A percentile compares a stretch with the other conserved stretches of the same genome.
These are phyloP conservation scores for Lindgomyces ingoldianus DNA, from an alignment of 495 filamentous ascomycete genomes.

Conservation along the genomic window DNA sequence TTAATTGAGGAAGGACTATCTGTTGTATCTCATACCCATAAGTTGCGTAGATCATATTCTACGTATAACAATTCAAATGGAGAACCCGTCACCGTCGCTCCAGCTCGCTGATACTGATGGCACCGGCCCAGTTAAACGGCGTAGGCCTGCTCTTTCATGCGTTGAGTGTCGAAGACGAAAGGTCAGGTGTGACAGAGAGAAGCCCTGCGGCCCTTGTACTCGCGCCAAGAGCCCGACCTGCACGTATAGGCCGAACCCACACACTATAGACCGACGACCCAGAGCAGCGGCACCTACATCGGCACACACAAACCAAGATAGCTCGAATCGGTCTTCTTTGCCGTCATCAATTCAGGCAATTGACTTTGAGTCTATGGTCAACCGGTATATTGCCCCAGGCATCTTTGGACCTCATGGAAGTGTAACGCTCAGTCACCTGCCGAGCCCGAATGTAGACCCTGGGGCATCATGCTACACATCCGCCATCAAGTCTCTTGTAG, in stretches of 20 bases:
- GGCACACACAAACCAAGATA: background rate
- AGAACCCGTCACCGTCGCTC: background rate
- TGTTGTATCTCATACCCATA: background rate
- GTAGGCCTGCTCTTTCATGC: constrained; percentile 24
- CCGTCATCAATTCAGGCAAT: background rate
- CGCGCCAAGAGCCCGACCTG: constrained; percentile 13
- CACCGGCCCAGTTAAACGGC: constrained; percentile 15
- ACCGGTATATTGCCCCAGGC: constrained; percentile 14
- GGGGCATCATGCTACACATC: background rate
- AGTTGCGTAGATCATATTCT: no score
- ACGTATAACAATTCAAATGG: no score
- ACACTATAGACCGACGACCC: background rate
- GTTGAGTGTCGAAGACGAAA: constrained; percentile 26
- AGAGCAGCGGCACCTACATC: background rate
- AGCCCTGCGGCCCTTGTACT: constrained; percentile 22
- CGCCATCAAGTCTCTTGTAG: background rate
- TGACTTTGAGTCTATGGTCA: constrained; percentile 15
- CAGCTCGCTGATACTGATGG: constrained; percentile 4
- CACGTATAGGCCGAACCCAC: constrained; percentile 3
- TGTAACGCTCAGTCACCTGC: background rate
- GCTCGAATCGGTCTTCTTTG: background rate
- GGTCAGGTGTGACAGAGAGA: constrained; percentile 28
- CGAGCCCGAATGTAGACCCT: background rate
- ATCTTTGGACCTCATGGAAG: constrained; percentile 4
- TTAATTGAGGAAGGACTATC: no score